Evolutionary conservation across 2,329 filamentous ascomycete genomes (phyloP), one percentile per base, ranked within the genome.

Genomic region (Dothideomycetidae sp.): DNA sequence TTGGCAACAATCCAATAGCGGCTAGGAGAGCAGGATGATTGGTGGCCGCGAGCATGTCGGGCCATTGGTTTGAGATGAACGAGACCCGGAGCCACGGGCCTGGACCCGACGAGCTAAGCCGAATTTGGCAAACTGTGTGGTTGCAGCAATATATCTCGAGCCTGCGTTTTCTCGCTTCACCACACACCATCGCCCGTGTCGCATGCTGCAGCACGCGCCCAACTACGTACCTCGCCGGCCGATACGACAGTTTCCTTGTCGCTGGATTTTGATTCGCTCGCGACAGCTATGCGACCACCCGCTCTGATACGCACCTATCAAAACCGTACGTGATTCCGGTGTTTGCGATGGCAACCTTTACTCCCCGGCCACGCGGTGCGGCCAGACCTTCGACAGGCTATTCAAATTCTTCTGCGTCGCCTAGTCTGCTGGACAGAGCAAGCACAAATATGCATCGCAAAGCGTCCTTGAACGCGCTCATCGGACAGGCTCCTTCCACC

Each of bases 401-500:
- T 42, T 42, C 44, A 5, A 56, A 53, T 47, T 59, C 56, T 16
- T 55, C 57, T 9, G 61, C 60, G 9, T 60, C 59, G 21, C 61
- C 62, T 16, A 62, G 60, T 41, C 51, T 66, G 16, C 53, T 52
- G 33, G 51, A 59, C 31, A 31, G 28, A 19, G 51, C 55, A 39
- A 59, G 54, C 46, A 59, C 56, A 31, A 63, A 66, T 41, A 63
- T 78, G 47, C 67, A 71, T 51, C 75, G 80, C 53, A 85, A 86
- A 63, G 67, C 70, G 42, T 84, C 78, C 34, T 64, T 82, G 45
- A 77, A 75, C 44, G 74, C 78, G 33, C 67, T 86, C 46, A 81
- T 76, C 36, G 63, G 58, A 28, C 53, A 48, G 10, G 18, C 40
- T 35, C 71, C 61, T 16, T 49, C 50, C 29, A 57, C 58, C 10